phyloP scores from a whole-genome alignment of 192 early-diverging fungal species.

The Backusella morwellensis region DNA sequence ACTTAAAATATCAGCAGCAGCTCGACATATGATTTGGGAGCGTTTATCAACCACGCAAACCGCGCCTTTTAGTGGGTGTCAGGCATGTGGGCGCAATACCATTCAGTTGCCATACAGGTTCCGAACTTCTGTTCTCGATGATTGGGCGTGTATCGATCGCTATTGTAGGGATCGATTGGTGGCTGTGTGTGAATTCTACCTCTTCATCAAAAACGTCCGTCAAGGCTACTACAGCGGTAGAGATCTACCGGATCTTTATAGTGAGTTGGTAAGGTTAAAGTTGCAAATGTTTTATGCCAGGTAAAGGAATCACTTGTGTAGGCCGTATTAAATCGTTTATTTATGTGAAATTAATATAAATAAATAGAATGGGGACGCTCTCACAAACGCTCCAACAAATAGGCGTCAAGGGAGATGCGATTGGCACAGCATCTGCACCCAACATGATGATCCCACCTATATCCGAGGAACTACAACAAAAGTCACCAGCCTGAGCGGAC shows the following conservation, averaged over 20 bases:
- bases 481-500: neutral
- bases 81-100: slow-evolving; percentile 49
- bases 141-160: slow-evolving; percentile 75
- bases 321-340: too few relatives aligned
- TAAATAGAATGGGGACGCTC: slow-evolving; percentile 21
- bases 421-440: slow-evolving; percentile 16
- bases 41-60: slow-evolving; percentile 36
- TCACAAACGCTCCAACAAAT: slow-evolving; percentile 26
- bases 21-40: slow-evolving; percentile 51
- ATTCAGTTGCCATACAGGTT: slow-evolving; percentile 54
- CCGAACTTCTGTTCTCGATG: slow-evolving; percentile 64
- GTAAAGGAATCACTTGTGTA: neutral
- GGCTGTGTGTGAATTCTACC: slow-evolving; percentile 91
- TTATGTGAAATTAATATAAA: too few relatives aligned
- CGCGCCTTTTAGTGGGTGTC: slow-evolving; percentile 39
- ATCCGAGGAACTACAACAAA: neutral
- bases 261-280: slow-evolving; percentile 77
- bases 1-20: slow-evolving; percentile 45
- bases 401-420: slow-evolving; percentile 44
- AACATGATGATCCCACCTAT: slow-evolving; percentile 13
- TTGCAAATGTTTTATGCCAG: slow-evolving; percentile 86
- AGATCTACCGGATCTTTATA: slow-evolving; percentile 72
- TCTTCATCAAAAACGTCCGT: slow-evolving; percentile 85
- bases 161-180: slow-evolving; percentile 93
- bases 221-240: slow-evolving; percentile 81